phyloP scores from a whole-genome alignment of 208 protist genomes.

The Strigomonas culicis region DNA sequence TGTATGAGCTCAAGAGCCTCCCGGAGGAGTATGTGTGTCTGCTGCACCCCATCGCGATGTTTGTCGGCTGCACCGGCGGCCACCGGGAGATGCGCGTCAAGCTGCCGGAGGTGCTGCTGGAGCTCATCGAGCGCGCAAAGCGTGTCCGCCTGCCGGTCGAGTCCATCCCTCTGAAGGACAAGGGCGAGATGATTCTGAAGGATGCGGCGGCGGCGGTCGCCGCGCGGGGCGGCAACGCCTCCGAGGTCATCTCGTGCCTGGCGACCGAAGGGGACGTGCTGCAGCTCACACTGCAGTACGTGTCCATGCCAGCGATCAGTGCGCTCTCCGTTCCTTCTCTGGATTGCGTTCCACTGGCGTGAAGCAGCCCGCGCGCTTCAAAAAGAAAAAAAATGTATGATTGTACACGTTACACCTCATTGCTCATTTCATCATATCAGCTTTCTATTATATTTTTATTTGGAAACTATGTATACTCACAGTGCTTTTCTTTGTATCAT shows the following conservation, averaged over 20 bases:
- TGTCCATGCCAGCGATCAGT: conserved; percentile 24
- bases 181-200: conserved; percentile 29
- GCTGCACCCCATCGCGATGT: conserved; percentile 52
- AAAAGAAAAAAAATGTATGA: not conserved
- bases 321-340: conserved; percentile 24
- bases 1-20: conserved; percentile 43
- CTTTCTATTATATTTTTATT: not conserved
- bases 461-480: not conserved
- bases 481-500: too few relatives aligned
- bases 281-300: conserved; percentile 23
- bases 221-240: conserved; percentile 13
- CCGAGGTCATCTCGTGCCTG: conserved; percentile 48
- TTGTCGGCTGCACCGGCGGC: conserved; percentile 63
- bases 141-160: conserved; percentile 57
- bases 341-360: not conserved
- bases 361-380: not conserved
- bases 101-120: conserved; percentile 51
- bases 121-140: conserved; percentile 66
- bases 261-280: conserved; percentile 66
- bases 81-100: conserved; percentile 69
- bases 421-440: too few relatives aligned
- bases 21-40: conserved; percentile 49
- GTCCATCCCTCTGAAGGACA: conserved; percentile 17
- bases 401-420: too few relatives aligned
- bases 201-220: conserved; percentile 25